These are phyloP conservation scores for Aspergillus hortae DNA, from an alignment of 2,329 filamentous ascomycete genomes.

Conservation along the genomic window DNA sequence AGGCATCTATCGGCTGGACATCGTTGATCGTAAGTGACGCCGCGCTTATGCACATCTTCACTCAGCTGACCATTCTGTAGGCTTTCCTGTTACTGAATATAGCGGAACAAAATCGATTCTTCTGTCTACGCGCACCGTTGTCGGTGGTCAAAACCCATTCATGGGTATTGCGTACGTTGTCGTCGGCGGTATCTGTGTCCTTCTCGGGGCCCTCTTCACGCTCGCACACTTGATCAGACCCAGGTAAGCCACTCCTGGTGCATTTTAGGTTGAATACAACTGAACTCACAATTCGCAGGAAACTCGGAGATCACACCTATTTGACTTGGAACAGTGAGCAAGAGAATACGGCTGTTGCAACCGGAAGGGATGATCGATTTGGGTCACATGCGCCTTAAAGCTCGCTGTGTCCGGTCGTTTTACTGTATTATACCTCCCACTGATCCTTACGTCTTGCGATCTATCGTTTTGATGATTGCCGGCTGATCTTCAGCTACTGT, in stretches of 20 bases:
- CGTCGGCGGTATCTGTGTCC: slow-evolving; percentile 86
- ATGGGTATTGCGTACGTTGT: slow-evolving; percentile 94
- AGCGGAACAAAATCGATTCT: slow-evolving; percentile 86
- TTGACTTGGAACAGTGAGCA: slow-evolving; percentile 87
- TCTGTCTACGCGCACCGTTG: slow-evolving; percentile 83
- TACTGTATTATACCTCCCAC: slow-evolving; percentile 7
- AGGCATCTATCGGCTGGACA: slow-evolving; percentile 73
- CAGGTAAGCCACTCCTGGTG: slow-evolving; percentile 53
- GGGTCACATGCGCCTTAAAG: slow-evolving; percentile 21
- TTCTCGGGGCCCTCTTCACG: slow-evolving; percentile 84
- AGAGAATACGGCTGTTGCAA: slow-evolving; percentile 53
- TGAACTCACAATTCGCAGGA: slow-evolving; percentile 52
- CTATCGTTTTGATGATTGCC: background rate
- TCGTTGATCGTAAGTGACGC: slow-evolving; percentile 68
- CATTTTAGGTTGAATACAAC: background rate
- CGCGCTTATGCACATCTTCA: background rate
- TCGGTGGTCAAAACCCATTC: slow-evolving; percentile 94
- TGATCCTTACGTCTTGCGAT: background rate
- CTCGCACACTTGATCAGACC: slow-evolving; percentile 88
- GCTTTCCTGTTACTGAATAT: slow-evolving; percentile 75
- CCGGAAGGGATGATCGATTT: slow-evolving; percentile 54
- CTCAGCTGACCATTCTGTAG: slow-evolving; percentile 45
- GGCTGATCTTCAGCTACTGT: background rate
- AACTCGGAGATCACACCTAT: slow-evolving; percentile 97
- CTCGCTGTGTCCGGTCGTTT: background rate